Evolutionary conservation across 2,329 filamentous ascomycete genomes (phyloP), one percentile per base, ranked within the genome.

Genomic region (Aspergillus sp.): DNA sequence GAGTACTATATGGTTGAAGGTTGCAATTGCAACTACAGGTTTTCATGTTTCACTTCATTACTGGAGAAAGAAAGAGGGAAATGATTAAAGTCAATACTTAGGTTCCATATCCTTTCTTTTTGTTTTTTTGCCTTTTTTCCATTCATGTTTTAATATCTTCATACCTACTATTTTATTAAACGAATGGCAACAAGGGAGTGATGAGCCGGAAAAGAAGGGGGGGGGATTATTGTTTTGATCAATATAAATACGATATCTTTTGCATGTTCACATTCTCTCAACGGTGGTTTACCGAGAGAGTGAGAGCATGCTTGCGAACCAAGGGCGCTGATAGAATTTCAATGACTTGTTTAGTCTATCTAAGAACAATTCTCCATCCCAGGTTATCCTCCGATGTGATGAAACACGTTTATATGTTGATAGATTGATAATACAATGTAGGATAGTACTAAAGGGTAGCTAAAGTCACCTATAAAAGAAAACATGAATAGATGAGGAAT

Each of bases 131-230:
- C 27, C 9, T 33, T 23, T 48, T 49, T 41, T 21, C 31, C 15
- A 47, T 54, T n/a, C 15, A 37, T 47, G 35, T 54, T 39, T 54
- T 54, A 48, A 25, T 54, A 48, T 48, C 46, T 41, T n/a, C 40
- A 47, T 40, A 31, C 23, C 21, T 8, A 43, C 31, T 11, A 27
- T 25, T 21, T 31, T 31, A 43, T 19, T 43, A 43, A 39, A 46
- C 40, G 35, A 43, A 52, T 44, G 25, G 19, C 17, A 35, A 33
- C 23, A 9, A 43, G 37, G 23, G 23, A 33, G 49, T 31, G 27
- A 31, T 9, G 27, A 9, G 27, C 27, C 8, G 23, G 23, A 3
- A 19, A 35, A 25, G 33, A n/a, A 21, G 21, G 21, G 21, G 21
- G 21, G 33, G 23, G 25, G 27, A 7, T 50, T 50, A 25, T n/a